Base-by-base conservation (phyloP, 495 filamentous ascomycete genomes). In the Neurospora sp. region DNA sequence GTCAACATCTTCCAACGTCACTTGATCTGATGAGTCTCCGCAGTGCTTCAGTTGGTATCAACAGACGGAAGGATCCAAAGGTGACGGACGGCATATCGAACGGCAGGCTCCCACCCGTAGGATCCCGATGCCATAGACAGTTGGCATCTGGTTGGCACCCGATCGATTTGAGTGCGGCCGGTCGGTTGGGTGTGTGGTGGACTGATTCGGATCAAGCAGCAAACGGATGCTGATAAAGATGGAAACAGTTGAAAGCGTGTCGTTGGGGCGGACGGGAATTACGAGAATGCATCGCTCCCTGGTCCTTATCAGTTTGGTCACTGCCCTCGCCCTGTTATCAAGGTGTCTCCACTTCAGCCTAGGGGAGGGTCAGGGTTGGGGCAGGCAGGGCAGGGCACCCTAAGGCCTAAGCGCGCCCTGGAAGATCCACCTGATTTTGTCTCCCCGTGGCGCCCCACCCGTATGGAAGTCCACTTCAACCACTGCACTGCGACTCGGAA, bases 211-310 rank as follows among this genome's bases (percentile, higher is more conserved):
- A 62, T 16, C 39, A 20, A 44, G 40, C 70, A 41, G 20, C 9
- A 71, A 44, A 39, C 18, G 39, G 6, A 31, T 14, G 27, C 39
- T 48, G 70, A 71, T 71, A 35, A 31, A 31, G 31, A 31, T 31
- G 44, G 8, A 35, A 27, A 59, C 39, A n/a, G 39, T 59, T 7
- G 70, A 23, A 35, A 14, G 23, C 40, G 8, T 44, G 23, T 39
- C 8, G 70, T 37, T 3, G 20, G 20, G 12, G 12, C 37, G 42
- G 39, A 71, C 20, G 38, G 27, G 31, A 14, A 35, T 71, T 71
- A 71, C 70, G 70, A 71, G 70, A 71, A 71, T 44, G 31, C 70
- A 71, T 71, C 35, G 54, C 54, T 18, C 54, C 54, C 14, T 62
- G 7, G 54, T 35, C 44, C 70, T 71, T 71, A 71, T 71, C 70